Conservation (phyloP, 108 stramenopile genomes). For the Cyclotella atomus region DNA sequence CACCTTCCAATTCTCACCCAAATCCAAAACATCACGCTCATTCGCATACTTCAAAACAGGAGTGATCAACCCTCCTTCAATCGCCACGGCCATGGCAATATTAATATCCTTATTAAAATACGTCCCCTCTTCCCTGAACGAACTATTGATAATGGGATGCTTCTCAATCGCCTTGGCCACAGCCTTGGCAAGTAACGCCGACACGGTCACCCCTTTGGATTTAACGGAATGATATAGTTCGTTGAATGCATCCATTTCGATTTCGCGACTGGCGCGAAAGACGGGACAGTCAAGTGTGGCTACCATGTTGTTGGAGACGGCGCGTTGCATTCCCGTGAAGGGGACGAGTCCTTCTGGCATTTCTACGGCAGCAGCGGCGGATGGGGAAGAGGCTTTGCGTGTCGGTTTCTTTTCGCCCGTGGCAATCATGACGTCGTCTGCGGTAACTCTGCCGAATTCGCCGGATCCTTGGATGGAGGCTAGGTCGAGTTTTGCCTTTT, state of each 20-base stretch:
- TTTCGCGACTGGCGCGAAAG: slow-evolving; percentile 93
- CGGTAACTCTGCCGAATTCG: slow-evolving; percentile 94
- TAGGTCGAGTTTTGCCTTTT: slow-evolving; percentile 91
- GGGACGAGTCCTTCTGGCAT: slow-evolving; percentile 90
- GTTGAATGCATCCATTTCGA: slow-evolving; percentile 94
- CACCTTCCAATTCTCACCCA: slow-evolving; percentile 94
- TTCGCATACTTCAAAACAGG: slow-evolving; percentile 94
- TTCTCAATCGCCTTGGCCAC: slow-evolving; percentile 93
- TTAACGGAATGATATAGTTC: slow-evolving; percentile 92
- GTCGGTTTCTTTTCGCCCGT: slow-evolving; percentile 88
- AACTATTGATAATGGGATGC: slow-evolving; percentile 95
- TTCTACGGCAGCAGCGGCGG: slow-evolving; percentile 57
- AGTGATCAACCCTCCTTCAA: slow-evolving; percentile 98
- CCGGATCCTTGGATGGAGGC: slow-evolving; percentile 87
- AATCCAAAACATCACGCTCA: slow-evolving; percentile 85
- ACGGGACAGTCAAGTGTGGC: slow-evolving; percentile 89
- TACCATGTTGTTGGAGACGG: slow-evolving; percentile 98
- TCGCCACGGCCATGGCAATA: slow-evolving; percentile 98
- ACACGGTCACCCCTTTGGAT: slow-evolving; percentile 92
- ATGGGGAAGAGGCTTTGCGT: slow-evolving; percentile 60
- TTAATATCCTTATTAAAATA: slow-evolving; percentile 95
- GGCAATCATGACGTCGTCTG: slow-evolving; percentile 89
- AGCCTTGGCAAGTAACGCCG: slow-evolving; percentile 95
- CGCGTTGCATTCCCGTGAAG: slow-evolving; percentile 97
- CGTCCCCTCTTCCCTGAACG: slow-evolving; percentile 82